A percentile compares a stretch with the other conserved stretches of the same genome.
phyloP scores from a whole-genome alignment of 306 rosid genomes.

The Alnus glutinosa region DNA sequence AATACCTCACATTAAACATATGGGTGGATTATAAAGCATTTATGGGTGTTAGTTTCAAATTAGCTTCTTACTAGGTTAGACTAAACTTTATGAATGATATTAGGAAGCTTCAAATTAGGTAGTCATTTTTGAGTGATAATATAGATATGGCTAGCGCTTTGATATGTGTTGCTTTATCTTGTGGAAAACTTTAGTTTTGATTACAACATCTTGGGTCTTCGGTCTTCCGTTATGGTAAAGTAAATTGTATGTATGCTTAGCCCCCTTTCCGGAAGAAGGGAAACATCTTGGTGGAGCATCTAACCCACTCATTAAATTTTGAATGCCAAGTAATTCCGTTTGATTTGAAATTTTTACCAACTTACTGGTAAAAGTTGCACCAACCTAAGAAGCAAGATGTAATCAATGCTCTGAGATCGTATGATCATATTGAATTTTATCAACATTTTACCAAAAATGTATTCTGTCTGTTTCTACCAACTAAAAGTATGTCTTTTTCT shows the following conservation, averaged over 20 bases:
- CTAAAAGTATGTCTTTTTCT: neutral
- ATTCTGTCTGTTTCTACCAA: neutral
- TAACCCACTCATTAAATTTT: neutral
- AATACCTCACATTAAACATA: too few relatives aligned
- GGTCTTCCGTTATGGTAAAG: neutral
- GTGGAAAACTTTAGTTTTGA: neutral
- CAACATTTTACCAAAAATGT: neutral
- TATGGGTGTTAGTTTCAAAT: too few relatives aligned
- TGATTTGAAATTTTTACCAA: neutral
- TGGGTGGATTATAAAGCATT: too few relatives aligned
- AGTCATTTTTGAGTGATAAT: too few relatives aligned
- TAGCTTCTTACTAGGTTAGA: too few relatives aligned
- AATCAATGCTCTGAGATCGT: neutral
- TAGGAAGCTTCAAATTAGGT: too few relatives aligned
- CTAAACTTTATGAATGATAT: too few relatives aligned
- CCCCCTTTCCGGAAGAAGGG: constrained; percentile 1
- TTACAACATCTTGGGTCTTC: neutral
- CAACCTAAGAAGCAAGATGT: neutral
- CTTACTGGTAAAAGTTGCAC: neutral
- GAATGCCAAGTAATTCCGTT: constrained; percentile 1
- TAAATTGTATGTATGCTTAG: neutral
- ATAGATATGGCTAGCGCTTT: too few relatives aligned
- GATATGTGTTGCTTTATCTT: neutral
- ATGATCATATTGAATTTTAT: neutral
- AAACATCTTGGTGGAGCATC: constrained; percentile 3